Evolutionary conservation across 192 early-diverging fungal genomes (phyloP).

Genomic region (Coemansia sp.): DNA sequence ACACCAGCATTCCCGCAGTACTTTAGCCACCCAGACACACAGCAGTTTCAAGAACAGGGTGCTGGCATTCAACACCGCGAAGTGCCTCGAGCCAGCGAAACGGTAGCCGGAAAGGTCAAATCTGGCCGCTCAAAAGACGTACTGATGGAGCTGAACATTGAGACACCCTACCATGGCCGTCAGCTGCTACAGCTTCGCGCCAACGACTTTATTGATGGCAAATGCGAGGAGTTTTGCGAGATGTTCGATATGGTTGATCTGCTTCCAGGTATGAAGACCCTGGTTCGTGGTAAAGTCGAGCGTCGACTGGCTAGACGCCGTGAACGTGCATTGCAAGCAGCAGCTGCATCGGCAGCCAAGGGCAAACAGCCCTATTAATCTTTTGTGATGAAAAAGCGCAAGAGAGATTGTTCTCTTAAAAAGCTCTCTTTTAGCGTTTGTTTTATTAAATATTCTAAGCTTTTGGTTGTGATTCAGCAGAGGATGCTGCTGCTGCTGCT

Average conservation of each 20-base stretch:
- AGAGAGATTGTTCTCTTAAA: not conserved
- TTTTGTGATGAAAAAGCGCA: not conserved
- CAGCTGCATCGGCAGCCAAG: slow-evolving; percentile 21
- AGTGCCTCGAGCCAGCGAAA: slow-evolving; percentile 28
- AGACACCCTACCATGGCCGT: slow-evolving; percentile 37
- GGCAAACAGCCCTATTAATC: slow-evolving; percentile 9
- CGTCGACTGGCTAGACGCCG: slow-evolving; percentile 43
- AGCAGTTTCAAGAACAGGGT: slow-evolving; percentile 21
- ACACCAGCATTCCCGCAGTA: slow-evolving; percentile 46
- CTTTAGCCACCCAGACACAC: slow-evolving; percentile 30
- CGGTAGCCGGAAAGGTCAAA: slow-evolving; percentile 4
- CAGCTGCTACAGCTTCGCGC: slow-evolving; percentile 41
- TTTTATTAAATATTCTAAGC: slow-evolving; percentile 7
- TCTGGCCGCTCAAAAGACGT: slow-evolving; percentile 35
- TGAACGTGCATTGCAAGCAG: slow-evolving; percentile 39
- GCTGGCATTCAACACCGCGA: slow-evolving; percentile 20
- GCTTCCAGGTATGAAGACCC: slow-evolving; percentile 42
- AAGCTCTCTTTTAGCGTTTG: not conserved
- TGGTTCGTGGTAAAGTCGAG: slow-evolving; percentile 50
- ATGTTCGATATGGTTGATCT: slow-evolving; percentile 40
- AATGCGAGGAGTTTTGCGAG: slow-evolving; percentile 40
- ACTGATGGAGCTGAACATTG: slow-evolving; percentile 52
- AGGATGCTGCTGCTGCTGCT: not conserved
- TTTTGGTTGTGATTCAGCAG: not conserved
- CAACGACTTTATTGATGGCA: slow-evolving; percentile 31